A percentile compares a stretch with the other conserved stretches of the same genome.
Evolutionary conservation across 345 rosid species (phyloP).

Genomic region (Gossypium sturtianum): DNA sequence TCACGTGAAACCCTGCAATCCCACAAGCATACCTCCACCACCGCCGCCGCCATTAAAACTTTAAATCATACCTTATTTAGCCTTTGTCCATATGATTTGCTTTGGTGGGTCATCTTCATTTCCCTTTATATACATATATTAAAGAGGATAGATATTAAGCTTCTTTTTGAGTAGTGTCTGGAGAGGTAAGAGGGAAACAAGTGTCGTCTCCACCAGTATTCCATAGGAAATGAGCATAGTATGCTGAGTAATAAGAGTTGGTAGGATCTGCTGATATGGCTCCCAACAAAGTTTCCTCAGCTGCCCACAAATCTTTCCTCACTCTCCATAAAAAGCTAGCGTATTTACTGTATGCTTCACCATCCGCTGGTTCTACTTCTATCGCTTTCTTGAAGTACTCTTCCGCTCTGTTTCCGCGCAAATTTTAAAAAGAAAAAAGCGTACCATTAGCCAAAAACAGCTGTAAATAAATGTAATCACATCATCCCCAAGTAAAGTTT

Average conservation of each 20-base stretch:
- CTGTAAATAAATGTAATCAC: no score
- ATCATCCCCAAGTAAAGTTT: no score
- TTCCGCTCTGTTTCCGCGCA: no score
- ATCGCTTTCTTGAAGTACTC: no score
- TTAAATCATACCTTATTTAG: no score
- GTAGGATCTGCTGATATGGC: slow-evolving; percentile 77
- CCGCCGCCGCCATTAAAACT: no score
- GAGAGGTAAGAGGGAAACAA: slow-evolving; percentile 64
- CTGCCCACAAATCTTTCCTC: slow-evolving; percentile 77
- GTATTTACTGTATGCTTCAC: slow-evolving; percentile 68
- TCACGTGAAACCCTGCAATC: neutral
- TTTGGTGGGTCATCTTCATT: no score
- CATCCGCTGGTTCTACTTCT: no score
- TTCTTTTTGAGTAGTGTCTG: slow-evolving; percentile 12
- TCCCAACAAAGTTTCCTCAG: slow-evolving; percentile 78
- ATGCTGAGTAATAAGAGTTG: slow-evolving; percentile 62
- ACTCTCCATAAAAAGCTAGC: slow-evolving; percentile 82
- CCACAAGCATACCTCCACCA: no score
- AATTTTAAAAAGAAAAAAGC: neutral
- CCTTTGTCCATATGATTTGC: neutral
- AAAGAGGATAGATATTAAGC: neutral
- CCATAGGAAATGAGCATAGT: slow-evolving; percentile 92
- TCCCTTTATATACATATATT: neutral
- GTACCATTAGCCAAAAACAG: neutral
- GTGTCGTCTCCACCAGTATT: slow-evolving; percentile 94